These are phyloP conservation scores for Cucurbita ficifolia DNA, from an alignment of 306 rosid genomes.

Conservation along the genomic window DNA sequence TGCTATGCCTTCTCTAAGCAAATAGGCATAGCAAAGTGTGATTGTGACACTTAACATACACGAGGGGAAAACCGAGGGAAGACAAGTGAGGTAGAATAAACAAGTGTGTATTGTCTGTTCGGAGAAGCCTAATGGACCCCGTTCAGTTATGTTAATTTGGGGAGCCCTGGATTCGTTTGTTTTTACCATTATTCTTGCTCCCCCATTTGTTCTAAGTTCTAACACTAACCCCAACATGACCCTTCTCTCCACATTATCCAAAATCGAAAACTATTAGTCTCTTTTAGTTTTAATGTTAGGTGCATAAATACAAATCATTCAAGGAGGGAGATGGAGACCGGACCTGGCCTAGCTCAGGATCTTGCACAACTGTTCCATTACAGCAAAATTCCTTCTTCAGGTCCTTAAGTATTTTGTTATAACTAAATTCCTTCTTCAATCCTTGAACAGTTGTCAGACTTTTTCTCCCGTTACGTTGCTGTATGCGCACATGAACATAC, in stretches of 20 bases:
- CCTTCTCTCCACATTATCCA: background rate
- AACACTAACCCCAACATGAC: background rate
- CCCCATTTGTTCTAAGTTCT: background rate
- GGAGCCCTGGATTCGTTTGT: background rate
- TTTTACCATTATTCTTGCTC: background rate
- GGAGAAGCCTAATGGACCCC: background rate
- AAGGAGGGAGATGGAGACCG: background rate
- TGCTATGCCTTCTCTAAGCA: too few relatives aligned
- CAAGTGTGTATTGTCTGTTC: background rate
- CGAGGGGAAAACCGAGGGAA: background rate
- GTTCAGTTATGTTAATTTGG: background rate
- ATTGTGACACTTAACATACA: background rate
- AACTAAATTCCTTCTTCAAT: slow-evolving; percentile 38
- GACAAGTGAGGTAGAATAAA: background rate
- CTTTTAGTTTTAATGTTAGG: background rate
- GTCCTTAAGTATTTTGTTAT: slow-evolving; percentile 35
- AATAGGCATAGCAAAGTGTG: background rate
- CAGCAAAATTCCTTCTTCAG: slow-evolving; percentile 39
- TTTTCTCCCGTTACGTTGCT: slow-evolving; percentile 36
- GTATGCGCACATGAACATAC: slow-evolving; percentile 34
- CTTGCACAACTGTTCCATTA: slow-evolving; percentile 38
- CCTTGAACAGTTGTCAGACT: slow-evolving; percentile 36
- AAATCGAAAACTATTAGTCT: background rate
- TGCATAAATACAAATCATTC: background rate
- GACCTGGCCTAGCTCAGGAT: slow-evolving; percentile 39